A percentile compares a stretch with the other conserved stretches of the same genome.
phyloP scores from a whole-genome alignment of 257 asterid species.

The Avicennia marina region DNA sequence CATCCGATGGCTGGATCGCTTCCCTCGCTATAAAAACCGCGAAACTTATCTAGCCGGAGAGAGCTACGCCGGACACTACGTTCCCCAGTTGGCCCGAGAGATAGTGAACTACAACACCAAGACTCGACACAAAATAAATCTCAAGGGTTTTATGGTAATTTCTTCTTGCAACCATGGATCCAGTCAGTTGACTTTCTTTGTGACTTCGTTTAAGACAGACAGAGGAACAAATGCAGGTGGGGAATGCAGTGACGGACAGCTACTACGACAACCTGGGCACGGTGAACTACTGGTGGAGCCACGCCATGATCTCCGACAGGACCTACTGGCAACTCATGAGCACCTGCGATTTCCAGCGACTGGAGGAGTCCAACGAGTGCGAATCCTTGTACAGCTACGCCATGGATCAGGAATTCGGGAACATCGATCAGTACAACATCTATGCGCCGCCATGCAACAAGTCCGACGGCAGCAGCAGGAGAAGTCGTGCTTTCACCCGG shows the following conservation, averaged over 20 bases:
- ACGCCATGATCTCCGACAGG: conserved; percentile 94
- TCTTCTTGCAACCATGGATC: no score
- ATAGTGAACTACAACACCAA: conserved; percentile 54
- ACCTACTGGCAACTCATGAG: conserved; percentile 68
- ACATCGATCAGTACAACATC: conserved; percentile 91
- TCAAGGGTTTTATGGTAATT: conserved; percentile 88
- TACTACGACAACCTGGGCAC: conserved; percentile 92
- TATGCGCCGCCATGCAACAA: conserved; percentile 82
- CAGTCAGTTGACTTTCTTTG: not conserved
- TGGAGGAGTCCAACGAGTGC: conserved; percentile 72
- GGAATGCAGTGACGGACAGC: conserved; percentile 91
- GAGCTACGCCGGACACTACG: conserved; percentile 96
- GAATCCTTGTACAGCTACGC: conserved; percentile 83
- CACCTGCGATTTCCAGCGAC: conserved; percentile 68
- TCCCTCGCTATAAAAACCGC: conserved; percentile 70
- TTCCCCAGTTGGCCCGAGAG: conserved; percentile 78
- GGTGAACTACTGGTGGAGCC: conserved; percentile 98
- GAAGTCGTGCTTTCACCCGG: conserved; percentile 42
- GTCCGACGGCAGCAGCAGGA: conserved; percentile 42
- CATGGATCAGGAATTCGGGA: conserved; percentile 92
- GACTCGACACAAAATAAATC: conserved; percentile 44
- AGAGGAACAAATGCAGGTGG: conserved; percentile 46
- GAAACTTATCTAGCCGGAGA: conserved; percentile 75
- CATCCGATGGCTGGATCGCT: conserved; percentile 74
- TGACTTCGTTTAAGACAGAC: not conserved